Percentiles rank a stretch among this genome's conserved stretches.
phyloP scores from a whole-genome alignment of 305 asterid genomes.

The Andrographis paniculata region DNA sequence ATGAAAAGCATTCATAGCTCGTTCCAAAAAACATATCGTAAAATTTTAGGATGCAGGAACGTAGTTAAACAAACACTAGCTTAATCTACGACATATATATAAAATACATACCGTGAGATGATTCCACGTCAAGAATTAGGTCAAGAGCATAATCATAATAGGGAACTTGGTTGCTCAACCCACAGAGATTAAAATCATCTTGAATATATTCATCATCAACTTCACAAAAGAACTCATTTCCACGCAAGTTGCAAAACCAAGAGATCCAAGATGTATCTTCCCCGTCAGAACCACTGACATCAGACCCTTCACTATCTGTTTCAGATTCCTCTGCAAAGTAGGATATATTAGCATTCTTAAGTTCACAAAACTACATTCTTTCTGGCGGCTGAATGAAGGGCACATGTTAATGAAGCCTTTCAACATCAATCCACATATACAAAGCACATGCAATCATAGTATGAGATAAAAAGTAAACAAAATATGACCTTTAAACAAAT shows the following conservation, averaged over 20 bases:
- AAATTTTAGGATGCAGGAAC: conserved; percentile 2
- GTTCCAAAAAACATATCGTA: too few species aligned
- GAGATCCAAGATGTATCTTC: conserved; percentile 62
- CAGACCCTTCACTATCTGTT: conserved; percentile 53
- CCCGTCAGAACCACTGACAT: conserved; percentile 57
- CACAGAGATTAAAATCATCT: conserved; percentile 61
- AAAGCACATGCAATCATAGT: too few species aligned
- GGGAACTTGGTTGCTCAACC: conserved; percentile 56
- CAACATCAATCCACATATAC: too few species aligned
- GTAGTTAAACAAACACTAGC: conserved; percentile 1
- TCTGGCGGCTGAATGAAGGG: neutral
- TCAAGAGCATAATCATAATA: conserved; percentile 53
- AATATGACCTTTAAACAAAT: too few species aligned
- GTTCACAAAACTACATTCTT: too few species aligned
- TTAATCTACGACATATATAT: conserved; percentile 9
- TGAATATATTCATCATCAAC: conserved; percentile 55
- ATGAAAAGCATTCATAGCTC: too few species aligned
- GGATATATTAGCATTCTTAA: conserved; percentile 7
- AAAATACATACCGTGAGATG: conserved; percentile 41
- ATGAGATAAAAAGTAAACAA: too few species aligned
- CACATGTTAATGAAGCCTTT: neutral
- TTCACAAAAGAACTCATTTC: conserved; percentile 56
- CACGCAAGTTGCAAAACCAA: conserved; percentile 63
- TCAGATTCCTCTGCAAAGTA: conserved; percentile 46
- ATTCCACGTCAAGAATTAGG: conserved; percentile 49